These are phyloP conservation scores for Canna indica DNA, from an alignment of 176 grass and related monocot species.

Conservation along the genomic window DNA sequence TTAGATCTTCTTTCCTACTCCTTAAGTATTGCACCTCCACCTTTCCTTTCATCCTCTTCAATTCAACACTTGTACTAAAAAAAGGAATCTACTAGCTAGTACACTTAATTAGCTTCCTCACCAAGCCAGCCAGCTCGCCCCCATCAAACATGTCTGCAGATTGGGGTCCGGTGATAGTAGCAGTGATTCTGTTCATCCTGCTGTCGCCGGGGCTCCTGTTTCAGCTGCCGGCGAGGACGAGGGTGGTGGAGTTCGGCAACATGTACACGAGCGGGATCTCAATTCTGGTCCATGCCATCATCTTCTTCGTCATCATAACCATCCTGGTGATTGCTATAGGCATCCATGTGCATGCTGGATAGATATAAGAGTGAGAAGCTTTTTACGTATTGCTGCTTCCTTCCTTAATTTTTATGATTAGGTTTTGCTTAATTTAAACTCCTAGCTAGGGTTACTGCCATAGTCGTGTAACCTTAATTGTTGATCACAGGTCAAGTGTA, in stretches of 20 bases:
- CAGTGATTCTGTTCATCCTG: neutral
- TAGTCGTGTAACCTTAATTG: no score
- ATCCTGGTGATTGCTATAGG: neutral
- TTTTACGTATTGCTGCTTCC: no score
- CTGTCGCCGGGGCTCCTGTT: constrained; percentile 1
- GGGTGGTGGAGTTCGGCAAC: constrained; percentile 3
- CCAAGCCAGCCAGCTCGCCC: no score
- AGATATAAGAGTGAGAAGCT: no score
- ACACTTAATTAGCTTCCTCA: no score
- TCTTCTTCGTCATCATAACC: constrained; percentile 6
- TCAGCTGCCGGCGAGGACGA: constrained; percentile 3
- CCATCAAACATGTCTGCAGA: neutral
- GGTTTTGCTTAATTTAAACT: no score
- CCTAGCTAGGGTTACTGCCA: no score
- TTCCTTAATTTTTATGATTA: no score
- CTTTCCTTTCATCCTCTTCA: neutral
- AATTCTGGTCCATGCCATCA: neutral
- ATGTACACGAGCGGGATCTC: constrained; percentile 1
- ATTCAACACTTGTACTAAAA: no score
- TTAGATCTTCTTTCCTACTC: neutral
- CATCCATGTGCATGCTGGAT: neutral
- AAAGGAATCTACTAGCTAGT: no score
- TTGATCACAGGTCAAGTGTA: no score
- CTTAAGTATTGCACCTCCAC: neutral
- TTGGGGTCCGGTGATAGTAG: constrained; percentile 1